These are phyloP conservation scores for Fusarium luffae DNA, from an alignment of 2,329 filamentous ascomycete genomes.

Conservation along the genomic window DNA sequence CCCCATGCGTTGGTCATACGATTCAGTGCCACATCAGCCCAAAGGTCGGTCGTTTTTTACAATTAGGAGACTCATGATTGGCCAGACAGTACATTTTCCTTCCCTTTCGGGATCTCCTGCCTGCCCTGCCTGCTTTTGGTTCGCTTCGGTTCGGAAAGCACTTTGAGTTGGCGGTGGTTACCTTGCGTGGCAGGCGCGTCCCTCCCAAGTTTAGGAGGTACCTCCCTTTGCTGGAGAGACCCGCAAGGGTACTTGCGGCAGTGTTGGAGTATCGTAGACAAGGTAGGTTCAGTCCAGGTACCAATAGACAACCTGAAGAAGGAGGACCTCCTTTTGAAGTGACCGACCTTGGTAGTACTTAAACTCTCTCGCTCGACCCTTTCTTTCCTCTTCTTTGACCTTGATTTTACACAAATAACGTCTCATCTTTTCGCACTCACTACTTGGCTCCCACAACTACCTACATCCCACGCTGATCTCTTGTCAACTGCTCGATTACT, in stretches of 20 bases:
- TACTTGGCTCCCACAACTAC: background rate
- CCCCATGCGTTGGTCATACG: constrained; percentile 39
- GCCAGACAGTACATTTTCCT: background rate
- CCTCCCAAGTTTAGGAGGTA: background rate
- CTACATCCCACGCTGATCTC: background rate
- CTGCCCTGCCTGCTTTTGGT: constrained; percentile 8
- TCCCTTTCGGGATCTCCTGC: constrained; percentile 38
- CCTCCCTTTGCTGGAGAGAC: background rate
- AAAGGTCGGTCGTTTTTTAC: constrained; percentile 45
- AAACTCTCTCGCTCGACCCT: constrained; percentile 7
- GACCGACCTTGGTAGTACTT: constrained; percentile 15
- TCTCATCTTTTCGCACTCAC: constrained; percentile 1
- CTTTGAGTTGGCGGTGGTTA: background rate
- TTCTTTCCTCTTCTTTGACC: background rate
- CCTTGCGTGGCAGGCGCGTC: constrained; percentile 5
- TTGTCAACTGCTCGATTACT: constrained; percentile 1
- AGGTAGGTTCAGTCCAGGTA: constrained; percentile 30
- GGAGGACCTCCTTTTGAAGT: constrained; percentile 13
- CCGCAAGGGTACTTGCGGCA: constrained; percentile 11
- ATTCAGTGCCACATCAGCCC: constrained; percentile 47
- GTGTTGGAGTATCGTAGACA: constrained; percentile 10
- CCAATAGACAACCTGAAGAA: constrained; percentile 2
- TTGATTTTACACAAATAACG: constrained; percentile 8
- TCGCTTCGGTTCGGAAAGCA: constrained; percentile 26
- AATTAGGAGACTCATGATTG: constrained; percentile 34